A percentile compares a stretch with the other conserved stretches of the same genome.
Conservation (phyloP, 305 asterid species). For the Caryopteris hybrid region DNA sequence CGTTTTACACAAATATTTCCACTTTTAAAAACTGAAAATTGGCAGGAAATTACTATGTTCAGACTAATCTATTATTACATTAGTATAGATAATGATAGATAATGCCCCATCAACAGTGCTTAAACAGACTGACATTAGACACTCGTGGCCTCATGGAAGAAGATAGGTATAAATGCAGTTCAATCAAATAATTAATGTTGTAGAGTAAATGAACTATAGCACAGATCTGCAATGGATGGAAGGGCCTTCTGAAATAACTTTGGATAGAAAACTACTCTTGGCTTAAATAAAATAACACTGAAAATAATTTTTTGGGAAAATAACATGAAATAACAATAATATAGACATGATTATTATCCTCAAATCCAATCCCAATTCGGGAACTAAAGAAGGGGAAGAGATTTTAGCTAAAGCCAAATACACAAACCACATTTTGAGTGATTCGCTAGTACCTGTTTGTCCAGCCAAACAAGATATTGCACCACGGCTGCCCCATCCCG, state of each 20-base stretch:
- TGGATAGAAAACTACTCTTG: neutral
- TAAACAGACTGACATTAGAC: no score
- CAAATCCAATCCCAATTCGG: neutral
- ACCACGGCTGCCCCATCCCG: slow-evolving; percentile 98
- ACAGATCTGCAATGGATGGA: neutral
- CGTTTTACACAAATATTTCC: no score
- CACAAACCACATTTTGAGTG: neutral
- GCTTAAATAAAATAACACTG: neutral
- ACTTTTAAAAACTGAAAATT: no score
- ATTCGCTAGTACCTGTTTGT: slow-evolving; percentile 56
- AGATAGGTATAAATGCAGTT: neutral
- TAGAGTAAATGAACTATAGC: neutral
- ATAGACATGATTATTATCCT: neutral
- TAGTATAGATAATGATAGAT: neutral
- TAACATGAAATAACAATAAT: neutral
- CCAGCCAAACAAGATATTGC: slow-evolving; percentile 90
- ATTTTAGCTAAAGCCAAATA: slow-evolving; percentile 3
- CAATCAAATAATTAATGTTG: neutral
- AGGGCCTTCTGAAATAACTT: neutral
- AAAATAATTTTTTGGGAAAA: neutral
- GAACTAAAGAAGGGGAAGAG: slow-evolving; percentile 10
- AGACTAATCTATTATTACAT: no score
- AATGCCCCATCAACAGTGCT: slow-evolving; percentile 7
- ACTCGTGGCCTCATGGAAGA: neutral
- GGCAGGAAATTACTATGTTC: no score